These are phyloP conservation scores for Tricholoma hemisulphureum DNA, from an alignment of 768 basidiomycete genomes.

Conservation along the genomic window DNA sequence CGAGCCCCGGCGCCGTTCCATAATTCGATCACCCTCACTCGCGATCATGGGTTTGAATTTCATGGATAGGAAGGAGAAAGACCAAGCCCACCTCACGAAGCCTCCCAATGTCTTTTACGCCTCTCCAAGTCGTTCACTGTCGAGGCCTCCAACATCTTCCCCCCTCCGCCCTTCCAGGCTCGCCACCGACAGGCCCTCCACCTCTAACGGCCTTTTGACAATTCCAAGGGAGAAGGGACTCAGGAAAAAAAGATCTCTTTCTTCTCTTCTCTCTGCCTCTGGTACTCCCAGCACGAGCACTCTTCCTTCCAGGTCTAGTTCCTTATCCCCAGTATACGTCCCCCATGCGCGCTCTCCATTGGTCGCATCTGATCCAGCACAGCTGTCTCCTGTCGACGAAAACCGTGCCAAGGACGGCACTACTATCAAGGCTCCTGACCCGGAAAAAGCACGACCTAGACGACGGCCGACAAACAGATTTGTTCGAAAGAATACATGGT, in stretches of 20 bases:
- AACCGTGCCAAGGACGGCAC: background rate
- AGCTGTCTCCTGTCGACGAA: background rate
- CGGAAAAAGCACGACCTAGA: background rate
- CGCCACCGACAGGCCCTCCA: slow-evolving; percentile 10
- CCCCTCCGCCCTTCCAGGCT: background rate
- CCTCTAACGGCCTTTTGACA: slow-evolving; percentile 19
- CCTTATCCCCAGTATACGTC: slow-evolving; percentile 10
- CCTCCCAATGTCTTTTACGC: background rate
- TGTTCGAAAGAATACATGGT: slow-evolving; percentile 37
- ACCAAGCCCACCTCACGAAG: background rate
- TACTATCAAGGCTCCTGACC: background rate
- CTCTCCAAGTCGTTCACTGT: background rate
- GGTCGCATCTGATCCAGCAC: background rate
- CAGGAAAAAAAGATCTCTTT: slow-evolving; percentile 40
- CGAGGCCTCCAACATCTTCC: slow-evolving; percentile 6
- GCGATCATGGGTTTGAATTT: slow-evolving; percentile 39
- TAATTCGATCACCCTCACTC: slow-evolving; percentile 32
- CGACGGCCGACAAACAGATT: slow-evolving; percentile 16
- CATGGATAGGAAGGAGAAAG: slow-evolving; percentile 23
- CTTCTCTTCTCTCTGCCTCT: slow-evolving; percentile 28
- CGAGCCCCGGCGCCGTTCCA: slow-evolving; percentile 18
- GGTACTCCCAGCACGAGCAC: slow-evolving; percentile 3
- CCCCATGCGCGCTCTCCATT: background rate
- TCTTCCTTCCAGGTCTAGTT: slow-evolving; percentile 5
- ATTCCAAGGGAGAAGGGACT: slow-evolving; percentile 19